A percentile compares a stretch with the other conserved stretches of the same genome.
Evolutionary conservation across 1,284 basidiomycete species (phyloP).

Genomic region (Hypsizygus ulmarius): DNA sequence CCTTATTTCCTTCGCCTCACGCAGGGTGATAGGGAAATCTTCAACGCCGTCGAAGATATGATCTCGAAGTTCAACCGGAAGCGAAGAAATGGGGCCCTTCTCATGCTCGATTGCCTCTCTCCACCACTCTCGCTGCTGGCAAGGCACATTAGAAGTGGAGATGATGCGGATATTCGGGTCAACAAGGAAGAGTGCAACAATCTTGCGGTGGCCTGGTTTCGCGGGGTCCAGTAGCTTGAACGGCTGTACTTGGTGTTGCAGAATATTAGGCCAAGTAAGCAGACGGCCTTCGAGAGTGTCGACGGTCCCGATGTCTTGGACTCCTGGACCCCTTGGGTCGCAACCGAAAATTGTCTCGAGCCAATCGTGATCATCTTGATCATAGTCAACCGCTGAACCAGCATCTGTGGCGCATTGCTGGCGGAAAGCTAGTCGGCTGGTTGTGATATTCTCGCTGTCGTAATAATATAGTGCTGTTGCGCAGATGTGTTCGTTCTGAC

Average conservation of each 20-base stretch:
- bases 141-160: constrained; percentile 6
- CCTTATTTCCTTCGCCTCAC: constrained; percentile 30
- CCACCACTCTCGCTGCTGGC: constrained; percentile 25
- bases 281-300: constrained; percentile 1
- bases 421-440: constrained; percentile 26
- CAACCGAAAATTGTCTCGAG: constrained; percentile 24
- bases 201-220: constrained; percentile 8
- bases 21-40: constrained; percentile 22
- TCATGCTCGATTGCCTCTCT: constrained; percentile 4
- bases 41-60: constrained; percentile 22
- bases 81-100: background rate
- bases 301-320: background rate
- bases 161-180: constrained; percentile 1
- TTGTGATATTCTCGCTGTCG: constrained; percentile 27
- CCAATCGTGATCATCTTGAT: constrained; percentile 25
- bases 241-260: constrained; percentile 1
- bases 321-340: constrained; percentile 2
- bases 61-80: constrained; percentile 23
- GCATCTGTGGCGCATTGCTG: constrained; percentile 14
- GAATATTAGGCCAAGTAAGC: background rate
- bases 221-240: background rate
- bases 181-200: constrained; percentile 5
- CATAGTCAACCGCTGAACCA: constrained; percentile 12
- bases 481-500: constrained; percentile 40
- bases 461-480: constrained; percentile 39